phyloP scores from a whole-genome alignment of 768 basidiomycete genomes.

The Coprinellus aureogranulatus region DNA sequence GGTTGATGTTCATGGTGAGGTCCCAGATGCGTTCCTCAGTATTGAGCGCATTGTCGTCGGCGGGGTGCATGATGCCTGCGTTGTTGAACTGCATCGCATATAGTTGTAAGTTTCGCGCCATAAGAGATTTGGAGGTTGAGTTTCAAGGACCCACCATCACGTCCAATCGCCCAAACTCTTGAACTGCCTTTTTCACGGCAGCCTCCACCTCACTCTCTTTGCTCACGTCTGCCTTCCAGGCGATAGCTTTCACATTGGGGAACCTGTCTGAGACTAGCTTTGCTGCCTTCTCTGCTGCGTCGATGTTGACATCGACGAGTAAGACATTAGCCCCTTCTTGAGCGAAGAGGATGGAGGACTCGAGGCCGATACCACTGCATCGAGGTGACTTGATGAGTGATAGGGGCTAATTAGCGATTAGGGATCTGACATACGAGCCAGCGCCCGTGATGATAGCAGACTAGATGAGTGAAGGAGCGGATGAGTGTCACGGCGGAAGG shows the following conservation, averaged over 20 bases:
- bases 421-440: slow-evolving; percentile 63
- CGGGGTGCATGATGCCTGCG: slow-evolving; percentile 98
- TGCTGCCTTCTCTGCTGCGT: slow-evolving; percentile 67
- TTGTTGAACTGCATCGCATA: slow-evolving; percentile 78
- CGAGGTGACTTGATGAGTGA: slow-evolving; percentile 16
- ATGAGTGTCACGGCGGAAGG: slow-evolving; percentile 2
- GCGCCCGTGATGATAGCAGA: slow-evolving; percentile 85
- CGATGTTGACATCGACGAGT: slow-evolving; percentile 82
- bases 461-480: slow-evolving; percentile 27
- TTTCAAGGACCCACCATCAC: slow-evolving; percentile 84
- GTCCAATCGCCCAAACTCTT: slow-evolving; percentile 90
- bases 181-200: slow-evolving; percentile 75
- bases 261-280: slow-evolving; percentile 60
- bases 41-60: slow-evolving; percentile 91
- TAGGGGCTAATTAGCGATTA: slow-evolving; percentile 7
- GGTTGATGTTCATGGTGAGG: slow-evolving; percentile 88
- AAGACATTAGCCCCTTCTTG: slow-evolving; percentile 90
- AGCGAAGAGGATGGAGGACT: slow-evolving; percentile 93
- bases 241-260: slow-evolving; percentile 67
- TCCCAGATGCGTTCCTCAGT: slow-evolving; percentile 98
- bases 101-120: neutral
- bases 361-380: slow-evolving; percentile 89
- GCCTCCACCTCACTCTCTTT: slow-evolving; percentile 85
- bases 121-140: no score
- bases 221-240: slow-evolving; percentile 81